Evolutionary conservation across 148 eudicot species (phyloP), one percentile per base, ranked within the genome.

Genomic region (Rhododendron kiyosumense): DNA sequence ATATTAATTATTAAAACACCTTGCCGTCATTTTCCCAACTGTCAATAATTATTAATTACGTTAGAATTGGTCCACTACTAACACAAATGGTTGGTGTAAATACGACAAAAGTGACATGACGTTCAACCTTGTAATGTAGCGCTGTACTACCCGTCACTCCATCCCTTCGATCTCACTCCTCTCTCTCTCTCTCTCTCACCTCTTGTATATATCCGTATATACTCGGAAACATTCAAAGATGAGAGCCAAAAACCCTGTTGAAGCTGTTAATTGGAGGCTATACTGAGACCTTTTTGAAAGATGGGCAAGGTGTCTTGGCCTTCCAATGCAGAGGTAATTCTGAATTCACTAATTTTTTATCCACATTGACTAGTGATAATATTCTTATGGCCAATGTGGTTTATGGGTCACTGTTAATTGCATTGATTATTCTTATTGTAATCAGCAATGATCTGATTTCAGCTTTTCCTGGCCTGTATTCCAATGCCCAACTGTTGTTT

Each of bases 251-350:
- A 45, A 51, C 65, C 85, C 65, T 48, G 79, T 84, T 74, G 48
- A 30, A 74, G 30, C 20, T 30, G 14, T n/a, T 30, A 78, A 49
- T 74, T 73, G 30, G 79, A 84, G 45, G 63, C 30, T 6, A 45
- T 48, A 46, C 61, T 28, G 45, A 48, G 79, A 45, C 24, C 78
- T 9, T 24, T 89, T 85, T 26, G 24, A 22, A 54, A 85, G 57
- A 93, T 93, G 92, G 93, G 79, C 86, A 93, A 85, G 52, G 73
- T 36, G 81, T 86, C 90, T 83, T 95, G 98, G 96, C 98, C 98
- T 52, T 93, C 91, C 36, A 89, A 92, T 57, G 63, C 89, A 41
- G 94, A 95, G 98, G 98, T 95, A 78, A 83, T 76, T 82, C 75
- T 15, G 22, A 54, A 4, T 34, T 71, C 17, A 71, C 18, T 26